These are phyloP conservation scores for Mayamaea pseudoterrestris DNA, from an alignment of 108 stramenopile genomes.

Conservation along the genomic window DNA sequence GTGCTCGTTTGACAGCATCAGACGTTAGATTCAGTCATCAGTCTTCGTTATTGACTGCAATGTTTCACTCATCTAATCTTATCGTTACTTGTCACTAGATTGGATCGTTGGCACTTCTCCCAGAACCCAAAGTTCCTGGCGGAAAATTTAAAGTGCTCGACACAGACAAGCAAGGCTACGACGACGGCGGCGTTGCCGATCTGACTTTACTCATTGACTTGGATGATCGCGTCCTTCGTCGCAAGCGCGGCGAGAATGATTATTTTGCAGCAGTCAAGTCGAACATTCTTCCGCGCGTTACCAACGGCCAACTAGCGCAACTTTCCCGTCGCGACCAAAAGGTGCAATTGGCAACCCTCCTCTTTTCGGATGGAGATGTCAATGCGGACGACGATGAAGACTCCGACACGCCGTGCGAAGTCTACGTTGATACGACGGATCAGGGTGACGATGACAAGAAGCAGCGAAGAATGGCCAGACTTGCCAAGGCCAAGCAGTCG, in stretches of 20 bases:
- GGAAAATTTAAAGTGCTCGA: slow-evolving; percentile 73
- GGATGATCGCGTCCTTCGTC: slow-evolving; percentile 70
- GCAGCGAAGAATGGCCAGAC: slow-evolving; percentile 45
- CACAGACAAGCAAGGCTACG: slow-evolving; percentile 66
- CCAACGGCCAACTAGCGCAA: slow-evolving; percentile 49
- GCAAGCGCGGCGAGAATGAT: slow-evolving; percentile 73
- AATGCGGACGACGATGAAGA: slow-evolving; percentile 67
- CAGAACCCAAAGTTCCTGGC: slow-evolving; percentile 69
- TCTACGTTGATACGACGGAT: slow-evolving; percentile 44
- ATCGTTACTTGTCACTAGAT: slow-evolving; percentile 13
- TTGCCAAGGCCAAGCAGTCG: slow-evolving; percentile 60
- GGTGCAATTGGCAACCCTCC: slow-evolving; percentile 70
- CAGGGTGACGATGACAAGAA: slow-evolving; percentile 53
- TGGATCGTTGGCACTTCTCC: slow-evolving; percentile 69
- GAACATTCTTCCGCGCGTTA: slow-evolving; percentile 73
- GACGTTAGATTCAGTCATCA: neutral
- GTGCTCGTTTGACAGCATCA: neutral
- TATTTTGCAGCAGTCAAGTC: slow-evolving; percentile 70
- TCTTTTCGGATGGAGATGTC: slow-evolving; percentile 75
- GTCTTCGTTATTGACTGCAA: neutral
- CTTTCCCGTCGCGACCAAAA: slow-evolving; percentile 80
- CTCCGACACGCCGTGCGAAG: slow-evolving; percentile 76
- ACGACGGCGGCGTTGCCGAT: slow-evolving; percentile 87
- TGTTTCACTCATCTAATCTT: slow-evolving; percentile 1
- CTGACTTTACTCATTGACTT: slow-evolving; percentile 80